Conservation (phyloP, 2,329 filamentous ascomycete species). For the Apiospora sp. region DNA sequence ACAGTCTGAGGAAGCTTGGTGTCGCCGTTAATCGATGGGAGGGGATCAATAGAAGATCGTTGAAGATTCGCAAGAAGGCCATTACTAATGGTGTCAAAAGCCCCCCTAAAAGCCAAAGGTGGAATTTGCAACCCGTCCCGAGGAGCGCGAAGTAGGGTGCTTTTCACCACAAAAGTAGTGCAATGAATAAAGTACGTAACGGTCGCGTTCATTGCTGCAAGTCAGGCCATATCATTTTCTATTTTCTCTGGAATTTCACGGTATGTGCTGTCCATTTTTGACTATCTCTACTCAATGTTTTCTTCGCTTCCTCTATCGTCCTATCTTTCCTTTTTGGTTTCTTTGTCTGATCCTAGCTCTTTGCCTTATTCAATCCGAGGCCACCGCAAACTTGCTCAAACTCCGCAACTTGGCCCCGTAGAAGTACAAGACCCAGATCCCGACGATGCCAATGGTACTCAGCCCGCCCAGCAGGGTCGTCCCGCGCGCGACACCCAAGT, state of each 20-base stretch:
- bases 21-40: too few species aligned
- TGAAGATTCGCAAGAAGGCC: not conserved
- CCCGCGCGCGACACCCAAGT: constrained; percentile 66
- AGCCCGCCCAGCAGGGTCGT: constrained; percentile 64
- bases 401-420: constrained; percentile 62
- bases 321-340: not conserved
- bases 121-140: too few species aligned
- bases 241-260: too few species aligned
- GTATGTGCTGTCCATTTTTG: too few species aligned
- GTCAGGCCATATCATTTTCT: too few species aligned
- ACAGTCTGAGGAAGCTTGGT: not conserved
- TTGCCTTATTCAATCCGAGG: constrained; percentile 33
- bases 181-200: too few species aligned
- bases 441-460: constrained; percentile 61
- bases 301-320: not conserved
- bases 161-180: too few species aligned
- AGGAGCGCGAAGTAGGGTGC: too few species aligned
- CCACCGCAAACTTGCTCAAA: constrained; percentile 63
- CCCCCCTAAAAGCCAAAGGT: too few species aligned
- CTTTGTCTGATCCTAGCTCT: too few species aligned
- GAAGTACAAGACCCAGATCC: constrained; percentile 67
- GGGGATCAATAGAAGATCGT: not conserved
- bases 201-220: too few species aligned
- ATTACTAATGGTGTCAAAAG: too few species aligned
- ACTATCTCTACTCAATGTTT: not conserved